Evolutionary conservation across 2,329 filamentous ascomycete genomes (phyloP).

Genomic region (Alternaria conjuncta): DNA sequence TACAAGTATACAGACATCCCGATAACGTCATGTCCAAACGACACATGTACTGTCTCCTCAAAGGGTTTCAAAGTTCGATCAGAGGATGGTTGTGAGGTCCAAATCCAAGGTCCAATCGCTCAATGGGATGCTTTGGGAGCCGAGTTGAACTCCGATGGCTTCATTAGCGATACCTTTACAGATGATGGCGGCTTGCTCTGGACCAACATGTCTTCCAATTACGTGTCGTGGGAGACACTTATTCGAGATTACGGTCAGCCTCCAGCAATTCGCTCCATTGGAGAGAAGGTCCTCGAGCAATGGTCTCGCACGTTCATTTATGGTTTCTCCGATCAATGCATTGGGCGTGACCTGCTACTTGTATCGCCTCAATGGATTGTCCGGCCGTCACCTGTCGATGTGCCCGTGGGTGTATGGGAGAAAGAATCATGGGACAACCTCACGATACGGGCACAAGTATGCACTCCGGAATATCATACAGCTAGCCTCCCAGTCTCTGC

Average conservation of each 20-base stretch:
- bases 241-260: background rate
- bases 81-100: background rate
- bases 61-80: background rate
- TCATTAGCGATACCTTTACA: background rate
- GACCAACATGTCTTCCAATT: background rate
- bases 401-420: background rate
- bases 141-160: background rate
- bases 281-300: background rate
- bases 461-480: background rate
- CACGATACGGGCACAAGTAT: background rate
- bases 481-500: background rate
- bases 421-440: background rate
- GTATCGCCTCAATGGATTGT: background rate
- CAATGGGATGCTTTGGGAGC: background rate
- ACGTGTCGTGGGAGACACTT: background rate
- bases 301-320: background rate
- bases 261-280: background rate
- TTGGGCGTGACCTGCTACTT: background rate
- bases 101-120: background rate
- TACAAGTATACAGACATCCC: background rate
- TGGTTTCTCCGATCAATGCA: background rate
- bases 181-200: background rate
- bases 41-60: background rate
- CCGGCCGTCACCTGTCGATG: background rate
- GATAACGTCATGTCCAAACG: background rate